Conservation (phyloP, 169 alveolate species). For the Cryptosporidium ryanae region DNA sequence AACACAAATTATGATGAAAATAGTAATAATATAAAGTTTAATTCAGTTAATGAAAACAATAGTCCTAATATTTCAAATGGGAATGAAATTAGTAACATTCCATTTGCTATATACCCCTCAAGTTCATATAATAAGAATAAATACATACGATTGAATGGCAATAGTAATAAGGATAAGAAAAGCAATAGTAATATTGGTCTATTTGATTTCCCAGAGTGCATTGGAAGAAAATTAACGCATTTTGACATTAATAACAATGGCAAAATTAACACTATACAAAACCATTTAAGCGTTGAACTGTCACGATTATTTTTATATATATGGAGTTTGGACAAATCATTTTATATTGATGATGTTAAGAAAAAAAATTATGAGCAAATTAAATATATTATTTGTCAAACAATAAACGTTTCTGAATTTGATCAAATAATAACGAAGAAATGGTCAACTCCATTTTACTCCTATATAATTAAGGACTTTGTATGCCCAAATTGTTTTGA, state of each 20-base stretch:
- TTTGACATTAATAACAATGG: no score
- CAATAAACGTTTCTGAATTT: constrained; percentile 40
- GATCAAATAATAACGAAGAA: constrained; percentile 6
- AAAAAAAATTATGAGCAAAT: constrained; percentile 29
- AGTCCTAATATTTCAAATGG: neutral
- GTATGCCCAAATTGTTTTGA: constrained; percentile 59
- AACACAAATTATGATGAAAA: constrained; percentile 5
- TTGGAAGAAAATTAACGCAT: neutral
- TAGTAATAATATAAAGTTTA: neutral
- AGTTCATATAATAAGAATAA: neutral
- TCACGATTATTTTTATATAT: constrained; percentile 29
- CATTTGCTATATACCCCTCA: constrained; percentile 38
- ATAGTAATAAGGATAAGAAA: neutral
- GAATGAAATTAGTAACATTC: constrained; percentile 8
- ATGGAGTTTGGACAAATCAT: constrained; percentile 36
- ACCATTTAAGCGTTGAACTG: constrained; percentile 5
- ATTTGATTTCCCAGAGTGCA: constrained; percentile 32
- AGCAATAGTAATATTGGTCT: constrained; percentile 1
- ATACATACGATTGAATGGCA: neutral
- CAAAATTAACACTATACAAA: neutral
- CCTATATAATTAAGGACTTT: constrained; percentile 47
- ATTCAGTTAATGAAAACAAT: neutral
- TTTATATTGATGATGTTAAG: constrained; percentile 10
- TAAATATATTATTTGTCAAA: constrained; percentile 36
- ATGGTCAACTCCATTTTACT: constrained; percentile 32